Percentiles rank a stretch among this genome's conserved stretches.
These are phyloP conservation scores for Cardamine chenopodiifolia DNA, from an alignment of 345 rosid species.

Conservation along the genomic window DNA sequence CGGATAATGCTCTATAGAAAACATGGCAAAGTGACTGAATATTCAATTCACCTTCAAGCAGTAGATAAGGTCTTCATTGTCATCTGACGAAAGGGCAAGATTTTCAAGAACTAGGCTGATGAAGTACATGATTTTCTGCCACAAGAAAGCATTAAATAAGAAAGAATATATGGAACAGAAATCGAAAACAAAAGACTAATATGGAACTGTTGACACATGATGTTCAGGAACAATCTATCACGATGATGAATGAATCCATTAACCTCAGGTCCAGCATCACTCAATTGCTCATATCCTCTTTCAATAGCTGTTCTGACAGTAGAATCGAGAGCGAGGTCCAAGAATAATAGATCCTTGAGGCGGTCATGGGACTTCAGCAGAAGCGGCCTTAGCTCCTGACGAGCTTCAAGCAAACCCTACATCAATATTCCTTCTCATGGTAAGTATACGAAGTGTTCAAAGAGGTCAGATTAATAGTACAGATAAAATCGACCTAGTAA, in stretches of 20 bases:
- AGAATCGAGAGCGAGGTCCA: conserved; percentile 94
- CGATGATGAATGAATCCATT: conserved; percentile 24
- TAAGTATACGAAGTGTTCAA: conserved; percentile 12
- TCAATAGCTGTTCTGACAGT: conserved; percentile 94
- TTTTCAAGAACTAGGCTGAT: conserved; percentile 85
- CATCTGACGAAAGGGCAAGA: conserved; percentile 87
- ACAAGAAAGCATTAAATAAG: conserved; percentile 25
- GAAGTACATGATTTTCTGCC: conserved; percentile 87
- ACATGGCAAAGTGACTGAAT: conserved; percentile 10
- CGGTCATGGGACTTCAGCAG: conserved; percentile 70
- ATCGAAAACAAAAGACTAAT: not conserved
- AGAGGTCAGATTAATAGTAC: not conserved
- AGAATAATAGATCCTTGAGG: conserved; percentile 87
- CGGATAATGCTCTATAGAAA: conserved; percentile 9
- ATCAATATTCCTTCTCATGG: conserved; percentile 24
- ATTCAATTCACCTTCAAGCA: conserved; percentile 83
- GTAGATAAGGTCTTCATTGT: conserved; percentile 89
- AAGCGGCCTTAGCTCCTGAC: conserved; percentile 87
- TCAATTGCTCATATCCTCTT: conserved; percentile 88
- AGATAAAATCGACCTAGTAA: not conserved
- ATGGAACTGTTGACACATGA: conserved; percentile 12
- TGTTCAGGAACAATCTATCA: conserved; percentile 6
- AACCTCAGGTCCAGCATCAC: conserved; percentile 84
- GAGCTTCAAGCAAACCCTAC: conserved; percentile 96
- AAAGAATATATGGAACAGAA: conserved; percentile 14